Percentiles rank a stretch among this genome's conserved stretches.
phyloP scores from a whole-genome alignment of 306 rosid genomes.

The Dryas drummondii region DNA sequence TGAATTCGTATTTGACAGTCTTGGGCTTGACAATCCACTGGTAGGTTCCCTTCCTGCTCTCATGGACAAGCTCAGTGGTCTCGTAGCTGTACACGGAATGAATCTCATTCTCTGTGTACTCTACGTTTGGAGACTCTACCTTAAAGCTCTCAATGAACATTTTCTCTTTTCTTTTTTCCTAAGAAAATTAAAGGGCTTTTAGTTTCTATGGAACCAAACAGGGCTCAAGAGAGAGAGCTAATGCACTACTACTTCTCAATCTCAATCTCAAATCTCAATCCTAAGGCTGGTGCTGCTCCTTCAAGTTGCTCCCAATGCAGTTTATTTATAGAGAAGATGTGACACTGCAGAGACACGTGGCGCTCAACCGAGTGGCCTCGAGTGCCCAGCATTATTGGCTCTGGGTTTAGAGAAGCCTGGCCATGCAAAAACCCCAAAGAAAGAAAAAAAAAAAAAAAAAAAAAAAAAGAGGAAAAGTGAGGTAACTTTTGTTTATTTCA shows the following conservation, averaged over 20 bases:
- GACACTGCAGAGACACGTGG: conserved; percentile 40
- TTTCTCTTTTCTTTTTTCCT: not conserved
- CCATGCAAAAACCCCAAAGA: conserved; percentile 18
- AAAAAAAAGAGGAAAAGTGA: not conserved
- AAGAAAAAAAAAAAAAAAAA: no score
- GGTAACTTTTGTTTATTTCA: no score
- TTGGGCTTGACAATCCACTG: conserved; percentile 95
- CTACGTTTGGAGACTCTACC: conserved; percentile 85
- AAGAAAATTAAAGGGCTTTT: not conserved
- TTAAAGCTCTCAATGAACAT: conserved; percentile 86
- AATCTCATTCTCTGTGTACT: conserved; percentile 70
- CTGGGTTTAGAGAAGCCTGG: conserved; percentile 7
- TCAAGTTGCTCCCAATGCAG: not conserved
- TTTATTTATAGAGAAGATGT: conserved; percentile 36
- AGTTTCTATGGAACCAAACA: not conserved
- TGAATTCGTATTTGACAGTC: conserved; percentile 73
- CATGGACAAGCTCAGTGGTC: conserved; percentile 91
- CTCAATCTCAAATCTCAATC: not conserved
- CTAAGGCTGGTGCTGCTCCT: not conserved
- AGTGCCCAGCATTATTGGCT: conserved; percentile 7
- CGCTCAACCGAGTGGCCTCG: conserved; percentile 19
- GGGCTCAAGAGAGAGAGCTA: not conserved
- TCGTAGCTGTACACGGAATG: conserved; percentile 81
- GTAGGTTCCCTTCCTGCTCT: conserved; percentile 71
- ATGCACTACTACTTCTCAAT: not conserved